Evolutionary conservation across 805 yeast species (phyloP).

Genomic region (Torulaspora microellipsoides): DNA sequence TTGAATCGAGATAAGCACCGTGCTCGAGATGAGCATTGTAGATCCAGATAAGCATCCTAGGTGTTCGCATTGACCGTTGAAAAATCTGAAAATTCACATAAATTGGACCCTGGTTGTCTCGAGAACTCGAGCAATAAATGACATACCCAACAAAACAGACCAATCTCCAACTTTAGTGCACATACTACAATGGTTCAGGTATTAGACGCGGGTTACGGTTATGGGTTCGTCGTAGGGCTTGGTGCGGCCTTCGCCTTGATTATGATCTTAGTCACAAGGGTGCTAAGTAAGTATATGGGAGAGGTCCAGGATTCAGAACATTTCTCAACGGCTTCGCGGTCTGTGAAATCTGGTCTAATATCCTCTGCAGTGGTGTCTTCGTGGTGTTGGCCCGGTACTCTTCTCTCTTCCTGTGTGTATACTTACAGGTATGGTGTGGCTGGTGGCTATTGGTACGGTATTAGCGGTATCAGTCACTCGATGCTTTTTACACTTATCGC

Average conservation of each 20-base stretch:
- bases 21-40: neutral
- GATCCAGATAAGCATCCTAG: neutral
- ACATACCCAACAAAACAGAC: neutral
- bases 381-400: conserved; percentile 26
- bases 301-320: conserved; percentile 42
- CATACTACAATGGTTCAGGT: conserved; percentile 9
- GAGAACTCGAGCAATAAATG: neutral
- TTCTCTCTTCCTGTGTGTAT: conserved; percentile 14
- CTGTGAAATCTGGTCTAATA: conserved; percentile 40
- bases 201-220: conserved; percentile 31
- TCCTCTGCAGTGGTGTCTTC: conserved; percentile 39
- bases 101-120: neutral
- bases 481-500: conserved; percentile 23
- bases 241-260: conserved; percentile 42
- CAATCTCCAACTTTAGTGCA: neutral
- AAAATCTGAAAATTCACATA: neutral
- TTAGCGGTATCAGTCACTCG: conserved; percentile 13
- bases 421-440: conserved; percentile 40
- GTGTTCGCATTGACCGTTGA: neutral
- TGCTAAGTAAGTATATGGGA: conserved; percentile 36
- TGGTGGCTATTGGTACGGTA: conserved; percentile 45
- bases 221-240: conserved; percentile 42
- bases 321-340: conserved; percentile 39
- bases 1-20: neutral
- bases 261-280: conserved; percentile 36